Percentiles rank a stretch among this genome's conserved stretches.
Conservation (phyloP, 305 asterid genomes). For the Fraxinus floribunda region DNA sequence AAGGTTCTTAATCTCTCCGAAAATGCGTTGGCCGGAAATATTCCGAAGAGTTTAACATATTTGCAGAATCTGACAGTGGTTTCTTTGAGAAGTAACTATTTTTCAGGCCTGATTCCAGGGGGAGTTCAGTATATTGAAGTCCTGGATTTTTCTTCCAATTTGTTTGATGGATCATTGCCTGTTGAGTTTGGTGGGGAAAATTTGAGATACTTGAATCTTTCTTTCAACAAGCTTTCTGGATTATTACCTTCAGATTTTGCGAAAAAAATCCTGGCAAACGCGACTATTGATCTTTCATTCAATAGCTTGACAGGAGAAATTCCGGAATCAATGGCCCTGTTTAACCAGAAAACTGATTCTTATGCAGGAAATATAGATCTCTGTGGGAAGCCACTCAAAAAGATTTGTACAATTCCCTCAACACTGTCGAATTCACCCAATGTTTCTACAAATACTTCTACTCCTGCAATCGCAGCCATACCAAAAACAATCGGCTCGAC, state of each 20-base stretch:
- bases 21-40: slow-evolving; percentile 54
- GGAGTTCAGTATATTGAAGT: slow-evolving; percentile 37
- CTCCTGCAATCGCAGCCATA: slow-evolving; percentile 89
- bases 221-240: slow-evolving; percentile 73
- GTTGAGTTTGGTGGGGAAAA: slow-evolving; percentile 61
- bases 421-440: slow-evolving; percentile 58
- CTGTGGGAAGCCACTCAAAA: slow-evolving; percentile 78
- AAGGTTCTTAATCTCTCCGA: slow-evolving; percentile 57
- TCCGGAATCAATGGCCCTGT: slow-evolving; percentile 47
- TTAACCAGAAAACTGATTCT: slow-evolving; percentile 60
- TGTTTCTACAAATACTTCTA: slow-evolving; percentile 39
- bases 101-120: slow-evolving; percentile 54
- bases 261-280: slow-evolving; percentile 47
- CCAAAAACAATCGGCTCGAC: slow-evolving; percentile 53
- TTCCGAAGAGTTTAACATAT: slow-evolving; percentile 44
- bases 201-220: slow-evolving; percentile 66
- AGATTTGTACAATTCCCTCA: slow-evolving; percentile 66
- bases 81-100: slow-evolving; percentile 52
- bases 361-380: slow-evolving; percentile 67
- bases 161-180: slow-evolving; percentile 68
- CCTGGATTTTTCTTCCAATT: slow-evolving; percentile 66
- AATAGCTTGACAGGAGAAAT: slow-evolving; percentile 74
- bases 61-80: slow-evolving; percentile 45
- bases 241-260: slow-evolving; percentile 53
- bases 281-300: slow-evolving; percentile 71